Base-by-base conservation (phyloP, 2,329 filamentous ascomycete genomes). In the Thyridium curvatum region DNA sequence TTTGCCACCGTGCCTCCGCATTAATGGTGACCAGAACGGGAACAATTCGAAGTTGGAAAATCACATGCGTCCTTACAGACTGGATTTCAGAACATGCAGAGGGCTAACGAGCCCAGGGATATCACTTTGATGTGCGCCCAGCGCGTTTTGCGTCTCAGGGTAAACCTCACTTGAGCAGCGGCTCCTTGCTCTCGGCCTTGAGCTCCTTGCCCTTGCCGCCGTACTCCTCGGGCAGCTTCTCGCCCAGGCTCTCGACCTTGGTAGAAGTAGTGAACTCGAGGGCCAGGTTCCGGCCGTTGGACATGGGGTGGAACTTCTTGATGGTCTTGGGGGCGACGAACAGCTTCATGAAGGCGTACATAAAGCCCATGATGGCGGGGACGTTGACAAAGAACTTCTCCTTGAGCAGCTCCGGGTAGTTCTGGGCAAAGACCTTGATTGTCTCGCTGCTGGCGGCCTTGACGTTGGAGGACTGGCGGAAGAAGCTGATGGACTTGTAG, bases 301-400 rank as follows among this genome's bases (percentile, higher is more conserved):
- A 72, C 66, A 90, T 79, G 34, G 84, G 84, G 53, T 87, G 83
- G 64, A 89, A 87, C 58, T 89, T 89, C 66, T 82, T 82, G 48
- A 84, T 72, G 1, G 85, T 89, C 54, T 84, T 82, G 36, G 79
- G 71, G 21, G 82, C 79, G 32, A 89, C 68, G 58, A 90, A 83
- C 14, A 86, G 63, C 68, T 88, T 89, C 68, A 89, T 82, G 39
- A 82, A 73, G 15, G 71, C 68, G 59, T 85, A 89, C 57, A 89
- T 76, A 72, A 90, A 96, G 41, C 87, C 86, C 90, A 96, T 96
- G 53, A 96, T 72, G 40, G 82, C 64, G 0, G 91, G 91, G 6
- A 96, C 87, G 54, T 96, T 96, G 65, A 96, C 85, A 58, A 96
- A 96, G 73, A 90, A 96, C 71, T 96, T 96, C 66, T 91, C 69